These are phyloP conservation scores for Hericium alpestre DNA, from an alignment of 768 basidiomycete genomes.

Conservation along the genomic window DNA sequence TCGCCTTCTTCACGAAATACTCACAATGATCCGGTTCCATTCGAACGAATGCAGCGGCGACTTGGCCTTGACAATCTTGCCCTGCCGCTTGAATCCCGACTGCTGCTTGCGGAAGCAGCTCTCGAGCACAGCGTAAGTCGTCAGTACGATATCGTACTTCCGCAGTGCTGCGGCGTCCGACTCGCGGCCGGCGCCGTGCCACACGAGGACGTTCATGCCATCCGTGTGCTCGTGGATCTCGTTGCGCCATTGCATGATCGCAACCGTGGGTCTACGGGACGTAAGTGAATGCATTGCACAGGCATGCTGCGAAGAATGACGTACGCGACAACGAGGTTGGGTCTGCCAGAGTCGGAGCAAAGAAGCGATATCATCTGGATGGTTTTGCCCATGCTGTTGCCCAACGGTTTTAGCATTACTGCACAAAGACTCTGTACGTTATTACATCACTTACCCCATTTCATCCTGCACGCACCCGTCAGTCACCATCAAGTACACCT, in stretches of 20 bases:
- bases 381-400: constrained; percentile 73
- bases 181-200: constrained; percentile 77
- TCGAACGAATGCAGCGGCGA: constrained; percentile 75
- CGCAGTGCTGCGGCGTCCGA: constrained; percentile 56
- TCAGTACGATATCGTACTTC: constrained; percentile 83
- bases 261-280: constrained; percentile 34
- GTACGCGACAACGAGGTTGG: constrained; percentile 88
- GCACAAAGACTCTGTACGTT: not conserved
- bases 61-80: constrained; percentile 74
- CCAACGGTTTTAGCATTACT: constrained; percentile 16
- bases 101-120: constrained; percentile 90
- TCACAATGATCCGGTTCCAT: constrained; percentile 74
- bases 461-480: constrained; percentile 48
- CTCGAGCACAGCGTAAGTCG: constrained; percentile 83
- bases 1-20: constrained; percentile 19
- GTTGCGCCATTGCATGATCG: constrained; percentile 80
- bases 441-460: constrained; percentile 59
- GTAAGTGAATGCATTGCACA: not conserved
- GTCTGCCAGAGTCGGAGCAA: constrained; percentile 64
- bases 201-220: constrained; percentile 78
- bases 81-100: constrained; percentile 82
- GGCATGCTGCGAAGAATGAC: constrained; percentile 14
- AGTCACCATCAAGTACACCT: not conserved
- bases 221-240: constrained; percentile 84
- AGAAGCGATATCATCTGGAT: constrained; percentile 93